These are phyloP conservation scores for Cyclocybe cylindracea DNA, from an alignment of 768 basidiomycete genomes.

Conservation along the genomic window DNA sequence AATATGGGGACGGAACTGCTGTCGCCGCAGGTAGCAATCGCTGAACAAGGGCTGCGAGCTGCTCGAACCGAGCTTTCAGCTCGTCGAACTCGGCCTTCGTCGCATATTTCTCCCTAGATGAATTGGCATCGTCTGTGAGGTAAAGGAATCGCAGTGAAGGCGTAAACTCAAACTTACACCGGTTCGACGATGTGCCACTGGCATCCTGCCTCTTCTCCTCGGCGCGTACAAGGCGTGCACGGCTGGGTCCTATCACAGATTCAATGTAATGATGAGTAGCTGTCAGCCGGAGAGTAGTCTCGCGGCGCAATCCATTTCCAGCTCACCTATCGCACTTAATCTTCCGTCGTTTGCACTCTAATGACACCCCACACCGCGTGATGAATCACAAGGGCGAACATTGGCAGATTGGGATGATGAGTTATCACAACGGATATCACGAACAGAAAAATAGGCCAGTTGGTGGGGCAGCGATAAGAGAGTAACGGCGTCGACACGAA, in stretches of 20 bases:
- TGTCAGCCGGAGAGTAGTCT: constrained; percentile 20
- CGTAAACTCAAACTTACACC: constrained; percentile 52
- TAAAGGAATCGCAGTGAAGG: constrained; percentile 15
- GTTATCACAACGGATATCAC: constrained; percentile 13
- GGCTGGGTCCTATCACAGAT: constrained; percentile 62
- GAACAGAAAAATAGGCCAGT: constrained; percentile 11
- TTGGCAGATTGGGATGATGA: constrained; percentile 22
- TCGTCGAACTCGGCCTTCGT: constrained; percentile 77
- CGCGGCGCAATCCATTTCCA: constrained; percentile 18
- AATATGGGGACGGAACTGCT: constrained; percentile 24
- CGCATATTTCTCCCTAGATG: constrained; percentile 74
- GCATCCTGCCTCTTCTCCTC: constrained; percentile 80
- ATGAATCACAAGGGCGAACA: constrained; percentile 26
- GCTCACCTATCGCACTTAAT: constrained; percentile 84
- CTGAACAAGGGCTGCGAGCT: constrained; percentile 57
- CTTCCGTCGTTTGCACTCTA: constrained; percentile 86
- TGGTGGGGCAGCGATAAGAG: constrained; percentile 23
- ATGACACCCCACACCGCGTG: constrained; percentile 19
- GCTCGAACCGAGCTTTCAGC: constrained; percentile 63
- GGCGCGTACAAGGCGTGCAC: constrained; percentile 77
- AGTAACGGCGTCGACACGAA: constrained; percentile 13
- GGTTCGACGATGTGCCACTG: constrained; percentile 85
- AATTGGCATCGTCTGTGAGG: constrained; percentile 15
- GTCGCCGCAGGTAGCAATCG: constrained; percentile 38
- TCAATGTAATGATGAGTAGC: constrained; percentile 8